Evolutionary conservation across 2,329 filamentous ascomycete species (phyloP).

Genomic region (Nakataea oryzae): DNA sequence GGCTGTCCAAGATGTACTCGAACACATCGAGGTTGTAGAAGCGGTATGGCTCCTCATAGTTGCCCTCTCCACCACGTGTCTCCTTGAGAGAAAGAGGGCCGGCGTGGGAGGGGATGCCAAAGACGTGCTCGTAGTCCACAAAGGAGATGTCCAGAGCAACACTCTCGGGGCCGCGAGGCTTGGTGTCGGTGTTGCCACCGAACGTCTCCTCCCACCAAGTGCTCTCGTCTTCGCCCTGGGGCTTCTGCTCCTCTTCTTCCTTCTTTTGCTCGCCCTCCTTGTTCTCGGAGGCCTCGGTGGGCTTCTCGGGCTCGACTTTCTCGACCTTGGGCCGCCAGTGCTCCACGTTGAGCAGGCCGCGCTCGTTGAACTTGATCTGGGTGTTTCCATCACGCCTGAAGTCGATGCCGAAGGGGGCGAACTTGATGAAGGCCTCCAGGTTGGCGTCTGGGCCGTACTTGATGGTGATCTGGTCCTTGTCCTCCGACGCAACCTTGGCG

Average conservation of each 20-base stretch:
- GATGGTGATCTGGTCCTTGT: slow-evolving; percentile 60
- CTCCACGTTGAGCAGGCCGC: slow-evolving; percentile 85
- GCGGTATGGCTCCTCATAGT: slow-evolving; percentile 82
- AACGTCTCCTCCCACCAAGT: slow-evolving; percentile 99
- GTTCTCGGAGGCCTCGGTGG: slow-evolving; percentile 38
- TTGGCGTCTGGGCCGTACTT: slow-evolving; percentile 66
- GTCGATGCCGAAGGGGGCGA: slow-evolving; percentile 73
- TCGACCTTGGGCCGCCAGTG: slow-evolving; percentile 91
- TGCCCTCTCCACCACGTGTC: slow-evolving; percentile 78
- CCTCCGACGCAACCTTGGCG: slow-evolving; percentile 57
- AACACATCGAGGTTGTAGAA: slow-evolving; percentile 97
- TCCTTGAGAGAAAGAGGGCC: slow-evolving; percentile 80
- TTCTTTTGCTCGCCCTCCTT: slow-evolving; percentile 20
- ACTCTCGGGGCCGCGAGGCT: slow-evolving; percentile 91
- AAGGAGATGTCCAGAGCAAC: slow-evolving; percentile 87
- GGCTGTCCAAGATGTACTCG: slow-evolving; percentile 92
- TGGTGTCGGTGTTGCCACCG: slow-evolving; percentile 88
- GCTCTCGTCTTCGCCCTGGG: slow-evolving; percentile 59
- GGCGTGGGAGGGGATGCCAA: slow-evolving; percentile 87
- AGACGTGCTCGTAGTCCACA: slow-evolving; percentile 83
- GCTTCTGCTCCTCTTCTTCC: slow-evolving; percentile 23
- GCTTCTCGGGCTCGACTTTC: slow-evolving; percentile 33
- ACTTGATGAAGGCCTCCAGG: slow-evolving; percentile 75
- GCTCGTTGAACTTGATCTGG: slow-evolving; percentile 81
- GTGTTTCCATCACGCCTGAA: slow-evolving; percentile 76